Conservation (phyloP, 1,284 basidiomycete genomes). For the Rhodotorula mucilaginosa region DNA sequence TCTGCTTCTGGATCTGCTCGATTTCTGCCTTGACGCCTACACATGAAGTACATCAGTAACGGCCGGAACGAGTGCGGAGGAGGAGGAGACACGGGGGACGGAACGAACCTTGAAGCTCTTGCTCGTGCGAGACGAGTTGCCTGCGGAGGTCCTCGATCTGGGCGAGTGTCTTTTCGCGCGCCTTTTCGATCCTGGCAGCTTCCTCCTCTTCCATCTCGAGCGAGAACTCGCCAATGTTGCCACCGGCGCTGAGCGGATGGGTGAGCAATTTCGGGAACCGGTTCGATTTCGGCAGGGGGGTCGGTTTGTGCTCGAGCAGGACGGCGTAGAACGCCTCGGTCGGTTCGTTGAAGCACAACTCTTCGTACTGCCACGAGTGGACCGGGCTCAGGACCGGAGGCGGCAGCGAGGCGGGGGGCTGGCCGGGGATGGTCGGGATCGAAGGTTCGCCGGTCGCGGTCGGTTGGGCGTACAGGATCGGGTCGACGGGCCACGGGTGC, state of each 20-base stretch:
- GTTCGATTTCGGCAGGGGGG: conserved; percentile 62
- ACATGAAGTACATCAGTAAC: background rate
- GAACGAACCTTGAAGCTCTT: conserved; percentile 40
- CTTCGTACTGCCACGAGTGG: conserved; percentile 99
- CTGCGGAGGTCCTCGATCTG: conserved; percentile 47
- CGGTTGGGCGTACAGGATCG: conserved; percentile 27
- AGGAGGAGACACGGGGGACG: background rate
- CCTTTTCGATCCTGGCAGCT: conserved; percentile 72
- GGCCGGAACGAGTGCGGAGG: background rate
- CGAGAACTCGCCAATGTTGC: conserved; percentile 63
- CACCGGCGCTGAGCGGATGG: conserved; percentile 31
- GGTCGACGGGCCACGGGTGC: conserved; percentile 71
- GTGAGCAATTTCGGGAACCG: conserved; percentile 26
- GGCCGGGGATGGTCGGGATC: conserved; percentile 14
- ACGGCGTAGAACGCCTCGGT: conserved; percentile 82
- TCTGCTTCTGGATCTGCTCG: conserved; percentile 26
- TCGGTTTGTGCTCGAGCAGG: conserved; percentile 77
- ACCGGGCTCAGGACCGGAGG: conserved; percentile 53
- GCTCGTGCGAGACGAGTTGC: conserved; percentile 47
- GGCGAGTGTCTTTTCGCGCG: conserved; percentile 61
- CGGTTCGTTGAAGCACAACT: conserved; percentile 94
- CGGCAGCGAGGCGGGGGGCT: background rate
- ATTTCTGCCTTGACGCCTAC: conserved; percentile 34
- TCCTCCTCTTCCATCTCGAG: conserved; percentile 82
- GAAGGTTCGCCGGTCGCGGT: conserved; percentile 50